Base-by-base conservation (phyloP, 139 green algal genomes). In the Chlamydomonas sp. region DNA sequence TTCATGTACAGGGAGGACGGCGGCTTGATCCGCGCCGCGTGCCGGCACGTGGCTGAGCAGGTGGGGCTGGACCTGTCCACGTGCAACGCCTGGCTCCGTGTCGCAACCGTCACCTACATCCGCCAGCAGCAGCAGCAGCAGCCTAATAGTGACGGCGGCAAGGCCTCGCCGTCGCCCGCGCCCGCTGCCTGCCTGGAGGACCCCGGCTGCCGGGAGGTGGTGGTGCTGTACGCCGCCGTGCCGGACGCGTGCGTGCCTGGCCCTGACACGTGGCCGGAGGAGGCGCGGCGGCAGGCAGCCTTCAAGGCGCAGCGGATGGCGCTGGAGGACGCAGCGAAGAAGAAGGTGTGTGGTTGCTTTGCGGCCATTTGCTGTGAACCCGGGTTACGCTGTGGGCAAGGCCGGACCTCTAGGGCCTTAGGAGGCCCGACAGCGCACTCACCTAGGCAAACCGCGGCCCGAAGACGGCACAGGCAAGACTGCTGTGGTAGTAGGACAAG, bases 71-170 rank as follows among this genome's bases (percentile, higher is more conserved):
- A 95, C 80, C 88, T 95, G 14, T 84, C 79, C 0, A 17, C 74
- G n/a, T 94, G 89, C 91, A 81, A 17, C 60, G 60, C 62, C n/a
- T 97, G 95, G 94, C 82, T 93, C 58, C 93, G 92, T 79, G 91
- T 97, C 63, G 59, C 90, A n/a, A 93, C 97, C 60, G 77, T 97
- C 60, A 91, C 95, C 89, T 97, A 96, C 85, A 77, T 85, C 63
- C 78, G 84, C 0, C 77, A 69, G 71, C 74, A 63, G 81, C 69
- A 58, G 60, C 81, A 57, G 80, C 80, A 76, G 61, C 58, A 7
- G 18, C 75, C 1, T 49, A 49, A 49, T 0, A 79, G 82, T 69
- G 80, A 86, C 5, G 12, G 8, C 15, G 6, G 4, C 68, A 59
- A 20, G 16, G 59, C 31, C 4, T 1, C 85, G 60, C 5, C 57